Evolutionary conservation across 306 rosid species (phyloP), one percentile per base, ranked within the genome.

Genomic region (Gastrolobium bilobum): DNA sequence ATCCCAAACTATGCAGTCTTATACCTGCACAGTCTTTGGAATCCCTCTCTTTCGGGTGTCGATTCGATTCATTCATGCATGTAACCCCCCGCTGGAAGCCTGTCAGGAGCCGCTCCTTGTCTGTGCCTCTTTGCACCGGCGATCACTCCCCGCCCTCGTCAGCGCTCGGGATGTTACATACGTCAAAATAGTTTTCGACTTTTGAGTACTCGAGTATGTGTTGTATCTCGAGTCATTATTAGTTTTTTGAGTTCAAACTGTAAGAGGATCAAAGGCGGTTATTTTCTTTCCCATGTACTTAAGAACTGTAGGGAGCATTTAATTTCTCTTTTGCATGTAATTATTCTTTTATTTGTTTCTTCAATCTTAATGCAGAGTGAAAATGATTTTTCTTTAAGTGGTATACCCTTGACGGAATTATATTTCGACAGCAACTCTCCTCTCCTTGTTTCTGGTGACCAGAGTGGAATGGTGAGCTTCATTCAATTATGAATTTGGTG

Each of bases 361-460:
- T 67, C 73, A 57, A 63, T 76, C 39, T 48, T 58, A 26, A 69
- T 85, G 89, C 89, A 94, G 98, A 90, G 92, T 80, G 97, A 94
- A 75, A 86, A 87, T 56, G 97, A 90, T 72, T 82, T 78, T 79
- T 92, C 95, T 14, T 37, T 81, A 79, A 94, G 98, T 71, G 97
- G 94, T 38, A 68, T 88, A 78, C 86, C 97, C 31, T 65, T 94
- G 86, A 92, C 97, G 4, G 91, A 88, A 47, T 88, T 94, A 83
- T 79, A 82, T 71, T 87, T 92, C 44, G 85, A 91, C 68, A 73
- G 50, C 74, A 86, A 77, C 44, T 73, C 88, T 33, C 84, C 63
- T 60, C 89, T 91, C 76, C 86, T 94, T 82, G 86, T 92, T 88
- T 88, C 98, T 73, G 98, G 98, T 77, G 97, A 94, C 70, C 90